Base-by-base conservation (phyloP, 2,329 filamentous ascomycete genomes). In the Aspergillus caelatus region DNA sequence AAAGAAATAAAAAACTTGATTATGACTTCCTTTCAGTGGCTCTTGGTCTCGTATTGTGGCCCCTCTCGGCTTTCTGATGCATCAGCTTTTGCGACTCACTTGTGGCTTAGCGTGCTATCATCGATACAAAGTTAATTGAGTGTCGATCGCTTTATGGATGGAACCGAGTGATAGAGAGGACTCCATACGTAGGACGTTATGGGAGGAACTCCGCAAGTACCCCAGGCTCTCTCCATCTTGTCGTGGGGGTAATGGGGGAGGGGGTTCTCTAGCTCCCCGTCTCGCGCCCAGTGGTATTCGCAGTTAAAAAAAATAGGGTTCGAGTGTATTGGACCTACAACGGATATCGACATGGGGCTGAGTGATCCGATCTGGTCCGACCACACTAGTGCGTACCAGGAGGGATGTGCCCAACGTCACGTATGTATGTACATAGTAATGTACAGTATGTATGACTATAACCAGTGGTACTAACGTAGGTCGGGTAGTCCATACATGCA, bases 391-490 rank as follows among this genome's bases (percentile, higher is more conserved):
- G 39, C 19, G 7, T 21, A 46, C 12, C 21, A 46, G n/a, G 23
- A 30, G 46, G 26, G 30, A 30, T 50, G 46, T 28, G 16, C 14
- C 43, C n/a, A 23, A 46, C 43, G 46, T 30, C 46, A 46, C 21
- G 21, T 28, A 26, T 50, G 46, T 28, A 28, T 50, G 46, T 52
- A 52, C 26, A 26, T 26, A 26, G 26, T 26, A 26, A 26, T 19
- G 26, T 50, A 26, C 46, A 36, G 30, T 16, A 54, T 36, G 52
- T 54, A 54, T n/a, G 26, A 39, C 32, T 36, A 6, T 34, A 36
- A 21, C 21, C n/a, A 53, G 52, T 23, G 28, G 32, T 62, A 58
- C 55, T 64, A 60, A 63, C 57, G 62, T 63, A 63, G 53, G 45
- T 26, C 26, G 26, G 26, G 26, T 26, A 26, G 26, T 63, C 60